These are phyloP conservation scores for Jasminum sambac DNA, from an alignment of 257 asterid genomes.

Conservation along the genomic window DNA sequence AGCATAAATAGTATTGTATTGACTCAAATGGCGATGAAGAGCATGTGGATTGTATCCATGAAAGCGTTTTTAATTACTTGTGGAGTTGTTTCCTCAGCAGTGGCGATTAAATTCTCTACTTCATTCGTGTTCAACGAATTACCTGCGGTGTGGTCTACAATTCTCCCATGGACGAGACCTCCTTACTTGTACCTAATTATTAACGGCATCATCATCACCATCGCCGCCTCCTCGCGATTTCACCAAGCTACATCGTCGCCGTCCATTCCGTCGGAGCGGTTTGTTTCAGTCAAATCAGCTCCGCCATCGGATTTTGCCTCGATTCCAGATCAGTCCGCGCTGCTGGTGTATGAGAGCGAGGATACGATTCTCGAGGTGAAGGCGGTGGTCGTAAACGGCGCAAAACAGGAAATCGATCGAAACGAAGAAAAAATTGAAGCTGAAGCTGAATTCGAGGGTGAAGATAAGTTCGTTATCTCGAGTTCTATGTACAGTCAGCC, in stretches of 20 bases:
- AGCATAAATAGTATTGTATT: neutral
- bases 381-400: constrained; percentile 52
- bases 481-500: constrained; percentile 12
- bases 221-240: constrained; percentile 49
- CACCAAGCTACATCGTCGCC: constrained; percentile 11
- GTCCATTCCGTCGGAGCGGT: constrained; percentile 19
- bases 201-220: constrained; percentile 70
- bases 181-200: constrained; percentile 70
- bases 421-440: constrained; percentile 24
- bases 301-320: constrained; percentile 28
- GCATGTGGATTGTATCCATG: constrained; percentile 34
- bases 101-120: constrained; percentile 35
- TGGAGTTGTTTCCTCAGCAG: constrained; percentile 49
- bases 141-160: constrained; percentile 48
- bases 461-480: constrained; percentile 29
- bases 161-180: constrained; percentile 54
- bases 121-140: constrained; percentile 39
- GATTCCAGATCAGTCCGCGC: constrained; percentile 7
- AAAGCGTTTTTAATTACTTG: constrained; percentile 53
- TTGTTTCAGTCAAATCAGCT: constrained; percentile 43
- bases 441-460: constrained; percentile 29
- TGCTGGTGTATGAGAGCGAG: constrained; percentile 18
- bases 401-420: constrained; percentile 24
- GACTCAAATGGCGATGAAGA: constrained; percentile 14
- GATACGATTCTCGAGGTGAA: constrained; percentile 35